These are phyloP conservation scores for Aegle marmelos DNA, from an alignment of 345 rosid species.

Conservation along the genomic window DNA sequence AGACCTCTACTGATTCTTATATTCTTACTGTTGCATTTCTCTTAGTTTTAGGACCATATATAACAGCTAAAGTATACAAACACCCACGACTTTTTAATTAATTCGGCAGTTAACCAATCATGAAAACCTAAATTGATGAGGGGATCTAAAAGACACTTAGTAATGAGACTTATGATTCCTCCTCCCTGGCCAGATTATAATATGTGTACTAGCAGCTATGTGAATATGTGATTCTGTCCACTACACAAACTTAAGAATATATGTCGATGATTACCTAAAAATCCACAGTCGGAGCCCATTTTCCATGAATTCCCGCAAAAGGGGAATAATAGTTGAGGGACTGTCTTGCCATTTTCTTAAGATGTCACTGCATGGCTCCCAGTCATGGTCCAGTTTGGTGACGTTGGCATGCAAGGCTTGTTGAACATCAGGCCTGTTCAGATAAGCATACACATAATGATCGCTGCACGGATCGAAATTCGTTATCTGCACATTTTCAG, in stretches of 20 bases:
- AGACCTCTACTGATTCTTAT: not conserved
- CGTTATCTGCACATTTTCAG: conserved; percentile 28
- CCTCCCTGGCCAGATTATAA: too few relatives aligned
- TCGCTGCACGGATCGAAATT: conserved; percentile 72
- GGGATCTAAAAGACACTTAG: too few relatives aligned
- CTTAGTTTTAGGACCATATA: not conserved
- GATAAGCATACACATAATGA: conserved; percentile 56
- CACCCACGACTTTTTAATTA: too few relatives aligned
- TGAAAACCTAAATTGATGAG: too few relatives aligned
- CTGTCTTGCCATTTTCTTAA: conserved; percentile 59
- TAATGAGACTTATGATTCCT: too few relatives aligned
- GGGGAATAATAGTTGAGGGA: conserved; percentile 66
- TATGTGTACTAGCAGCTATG: too few relatives aligned
- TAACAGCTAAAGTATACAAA: not conserved
- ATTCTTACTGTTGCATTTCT: not conserved
- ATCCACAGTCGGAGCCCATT: conserved; percentile 67
- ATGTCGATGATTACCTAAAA: conserved; percentile 39
- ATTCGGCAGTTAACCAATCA: too few relatives aligned
- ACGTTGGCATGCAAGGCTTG: conserved; percentile 79
- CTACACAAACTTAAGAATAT: too few relatives aligned
- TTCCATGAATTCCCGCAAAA: conserved; percentile 49
- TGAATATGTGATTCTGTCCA: too few relatives aligned
- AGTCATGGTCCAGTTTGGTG: conserved; percentile 58
- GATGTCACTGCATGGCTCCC: conserved; percentile 73
- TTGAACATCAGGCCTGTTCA: conserved; percentile 75